Evolutionary conservation across 805 yeast genomes (phyloP).

Genomic region (Ogataea pignaliae): DNA sequence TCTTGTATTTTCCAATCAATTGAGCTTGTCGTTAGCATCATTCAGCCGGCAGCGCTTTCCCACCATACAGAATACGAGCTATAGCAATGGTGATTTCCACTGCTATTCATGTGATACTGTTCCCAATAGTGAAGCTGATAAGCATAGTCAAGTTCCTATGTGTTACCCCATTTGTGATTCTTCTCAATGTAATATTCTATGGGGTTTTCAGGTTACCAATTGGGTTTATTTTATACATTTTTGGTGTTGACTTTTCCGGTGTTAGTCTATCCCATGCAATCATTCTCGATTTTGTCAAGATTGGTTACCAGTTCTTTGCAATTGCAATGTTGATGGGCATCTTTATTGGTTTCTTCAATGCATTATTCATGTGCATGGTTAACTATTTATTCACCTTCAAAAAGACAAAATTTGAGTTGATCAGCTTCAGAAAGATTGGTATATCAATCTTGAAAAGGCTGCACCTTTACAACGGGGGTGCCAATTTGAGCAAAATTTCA

Average conservation of each 20-base stretch:
- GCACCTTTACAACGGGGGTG: background rate
- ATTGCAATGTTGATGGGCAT: conserved; percentile 21
- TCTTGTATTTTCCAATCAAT: too few species aligned
- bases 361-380: conserved; percentile 11
- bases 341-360: conserved; percentile 17
- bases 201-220: conserved; percentile 8
- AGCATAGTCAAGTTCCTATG: conserved; percentile 1
- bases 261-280: conserved; percentile 1
- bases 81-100: too few species aligned
- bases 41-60: too few species aligned
- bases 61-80: too few species aligned
- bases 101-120: too few species aligned
- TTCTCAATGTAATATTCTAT: conserved; percentile 6
- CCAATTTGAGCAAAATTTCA: background rate
- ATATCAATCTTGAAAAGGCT: background rate
- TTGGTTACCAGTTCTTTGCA: conserved; percentile 21
- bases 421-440: conserved; percentile 2
- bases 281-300: conserved; percentile 12
- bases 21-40: too few species aligned
- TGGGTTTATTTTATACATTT: background rate
- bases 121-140: too few species aligned
- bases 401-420: conserved; percentile 5
- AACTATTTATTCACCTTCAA: conserved; percentile 12
- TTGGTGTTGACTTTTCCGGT: conserved; percentile 10
- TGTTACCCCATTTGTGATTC: conserved; percentile 5